A percentile compares a stretch with the other conserved stretches of the same genome.
phyloP scores from a whole-genome alignment of 2,329 filamentous ascomycete genomes.

The Cladosporium sp. region DNA sequence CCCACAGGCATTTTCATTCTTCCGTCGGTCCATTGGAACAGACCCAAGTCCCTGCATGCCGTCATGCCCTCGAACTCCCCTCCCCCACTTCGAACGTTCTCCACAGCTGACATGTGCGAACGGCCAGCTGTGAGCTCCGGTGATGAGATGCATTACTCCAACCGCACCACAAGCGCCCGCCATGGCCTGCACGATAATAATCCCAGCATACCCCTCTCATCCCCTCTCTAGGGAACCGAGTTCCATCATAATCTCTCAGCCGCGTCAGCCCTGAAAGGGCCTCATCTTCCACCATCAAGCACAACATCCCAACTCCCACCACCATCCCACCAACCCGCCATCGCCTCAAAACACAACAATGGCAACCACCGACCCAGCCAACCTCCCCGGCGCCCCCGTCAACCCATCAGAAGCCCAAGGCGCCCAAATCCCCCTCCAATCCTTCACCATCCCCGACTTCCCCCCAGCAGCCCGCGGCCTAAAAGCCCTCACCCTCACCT shows the following conservation, averaged over 20 bases:
- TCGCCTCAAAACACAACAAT: constrained; percentile 8
- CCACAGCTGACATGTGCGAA: background rate
- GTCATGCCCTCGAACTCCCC: background rate
- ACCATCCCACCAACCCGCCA: background rate
- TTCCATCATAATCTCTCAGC: background rate
- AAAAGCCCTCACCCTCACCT: constrained; percentile 44
- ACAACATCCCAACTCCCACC: background rate
- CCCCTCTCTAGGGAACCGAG: background rate
- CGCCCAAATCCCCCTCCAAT: constrained; percentile 44
- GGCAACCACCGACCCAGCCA: constrained; percentile 22
- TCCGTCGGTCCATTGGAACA: background rate
- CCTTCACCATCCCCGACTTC: constrained; percentile 44
- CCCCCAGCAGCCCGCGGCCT: constrained; percentile 41
- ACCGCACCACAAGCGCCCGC: background rate
- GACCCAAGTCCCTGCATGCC: background rate
- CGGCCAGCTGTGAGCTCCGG: background rate
- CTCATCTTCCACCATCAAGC: background rate
- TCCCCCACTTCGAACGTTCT: background rate
- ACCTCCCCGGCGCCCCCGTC: constrained; percentile 39
- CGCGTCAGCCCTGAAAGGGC: background rate
- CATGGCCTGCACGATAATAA: constrained; percentile 4
- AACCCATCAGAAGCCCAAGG: constrained; percentile 34
- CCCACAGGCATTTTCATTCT: too few species aligned
- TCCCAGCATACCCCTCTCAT: background rate
- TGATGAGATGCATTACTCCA: background rate